Base-by-base conservation (phyloP, 1,284 basidiomycete genomes). In the Taiwanofungus camphoratus region DNA sequence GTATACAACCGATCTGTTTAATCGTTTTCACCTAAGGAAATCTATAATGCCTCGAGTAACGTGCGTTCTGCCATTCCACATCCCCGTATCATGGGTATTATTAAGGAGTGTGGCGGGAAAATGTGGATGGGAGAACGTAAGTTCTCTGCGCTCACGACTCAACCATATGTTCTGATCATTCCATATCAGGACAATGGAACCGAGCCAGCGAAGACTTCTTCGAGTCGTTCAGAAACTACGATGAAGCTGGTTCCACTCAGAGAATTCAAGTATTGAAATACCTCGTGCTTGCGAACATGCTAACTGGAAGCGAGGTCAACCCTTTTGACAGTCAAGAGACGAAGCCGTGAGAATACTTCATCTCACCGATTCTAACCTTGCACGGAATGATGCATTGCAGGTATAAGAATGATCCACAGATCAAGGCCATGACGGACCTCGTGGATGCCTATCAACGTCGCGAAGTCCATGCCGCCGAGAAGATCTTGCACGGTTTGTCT, bases 81-180 rank as follows among this genome's bases (percentile, higher is more conserved):
- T 67, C 96, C 96, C 6, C 82, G 93, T 20, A 98, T 99, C 59
- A 93, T 98, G 87, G 96, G 95, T 41, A 90, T 98, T 42, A 99
- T 99, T 66, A 92, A 94, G 59, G 96, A 99, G 65, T 98, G 95
- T 54, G 96, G 96, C 11, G 96, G 96, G 6, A 99, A 99, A 69
- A 99, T 99, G 96, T 97, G 96, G 92, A 99, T 99, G 96, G 92
- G 91, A 45, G 96, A 99, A 73, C 89, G 94, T 88, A 62, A 56
- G 85, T 72, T 3, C 18, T 20, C 5, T 33, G 11, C 42, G 24
- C 5, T 21, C 20, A 11, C 5, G 13, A 12, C 11, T 12, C 16
- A 18, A n/a, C 16, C 21, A 16, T 18, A 32, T 24, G 23, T 9
- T 27, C 16, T 36, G 20, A 29, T 19, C 39, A 15, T 27, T 37